phyloP scores from a whole-genome alignment of 2,329 filamentous ascomycete genomes.

The Exserohilum rostratum region DNA sequence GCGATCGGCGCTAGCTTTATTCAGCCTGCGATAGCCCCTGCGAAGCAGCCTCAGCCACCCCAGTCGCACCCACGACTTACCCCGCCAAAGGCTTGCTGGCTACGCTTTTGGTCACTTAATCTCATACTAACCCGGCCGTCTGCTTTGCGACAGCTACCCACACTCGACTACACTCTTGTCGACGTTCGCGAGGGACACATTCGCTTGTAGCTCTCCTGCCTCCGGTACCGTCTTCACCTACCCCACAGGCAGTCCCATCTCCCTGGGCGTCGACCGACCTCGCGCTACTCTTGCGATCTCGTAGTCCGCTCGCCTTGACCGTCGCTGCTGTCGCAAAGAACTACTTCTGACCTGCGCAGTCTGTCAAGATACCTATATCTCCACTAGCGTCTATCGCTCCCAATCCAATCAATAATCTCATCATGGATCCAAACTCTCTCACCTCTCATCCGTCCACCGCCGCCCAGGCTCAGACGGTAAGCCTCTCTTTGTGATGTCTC shows the following conservation, averaged over 20 bases:
- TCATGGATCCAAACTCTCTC: constrained; percentile 76
- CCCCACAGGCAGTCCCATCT: constrained; percentile 20
- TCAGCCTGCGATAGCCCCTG: constrained; percentile 32
- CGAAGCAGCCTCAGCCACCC: constrained; percentile 31
- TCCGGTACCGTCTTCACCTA: constrained; percentile 56
- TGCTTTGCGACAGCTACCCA: constrained; percentile 30
- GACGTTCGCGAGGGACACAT: constrained; percentile 84
- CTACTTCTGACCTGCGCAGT: constrained; percentile 44
- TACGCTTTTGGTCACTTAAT: constrained; percentile 49
- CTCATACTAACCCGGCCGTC: constrained; percentile 35
- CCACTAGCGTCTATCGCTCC: constrained; percentile 37
- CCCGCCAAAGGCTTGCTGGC: constrained; percentile 51
- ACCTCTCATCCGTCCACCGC: constrained; percentile 92
- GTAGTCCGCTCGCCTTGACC: constrained; percentile 36
- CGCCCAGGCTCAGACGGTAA: constrained; percentile 81
- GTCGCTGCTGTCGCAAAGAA: constrained; percentile 33
- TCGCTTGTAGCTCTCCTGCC: constrained; percentile 95
- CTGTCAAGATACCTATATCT: constrained; percentile 39
- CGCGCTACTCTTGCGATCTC: constrained; percentile 39
- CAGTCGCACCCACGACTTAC: constrained; percentile 31
- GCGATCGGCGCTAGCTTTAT: constrained; percentile 42
- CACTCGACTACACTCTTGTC: constrained; percentile 44
- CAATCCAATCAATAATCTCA: constrained; percentile 46
- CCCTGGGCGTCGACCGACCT: constrained; percentile 41
- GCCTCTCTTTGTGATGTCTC: constrained; percentile 32